Percentiles rank a stretch among this genome's conserved stretches.
Evolutionary conservation across 371 early-diverging fungal species (phyloP).

Genomic region (Rhizomucor pusillus): DNA sequence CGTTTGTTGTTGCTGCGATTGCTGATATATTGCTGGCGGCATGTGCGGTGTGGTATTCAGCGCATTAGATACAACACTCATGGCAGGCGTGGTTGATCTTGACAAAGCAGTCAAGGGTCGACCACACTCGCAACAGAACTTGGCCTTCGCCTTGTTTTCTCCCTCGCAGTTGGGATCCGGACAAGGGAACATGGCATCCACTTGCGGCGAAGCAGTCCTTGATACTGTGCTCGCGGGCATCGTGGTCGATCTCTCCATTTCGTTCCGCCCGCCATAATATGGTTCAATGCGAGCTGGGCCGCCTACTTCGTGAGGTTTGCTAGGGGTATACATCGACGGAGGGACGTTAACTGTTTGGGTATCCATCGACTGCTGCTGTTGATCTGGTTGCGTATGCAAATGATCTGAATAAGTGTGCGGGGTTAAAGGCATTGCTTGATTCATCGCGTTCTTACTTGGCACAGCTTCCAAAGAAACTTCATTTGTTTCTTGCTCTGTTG

Average conservation of each 20-base stretch:
- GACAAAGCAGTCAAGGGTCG: slow-evolving; percentile 48
- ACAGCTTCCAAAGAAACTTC: too few relatives aligned
- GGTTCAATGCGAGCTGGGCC: not conserved
- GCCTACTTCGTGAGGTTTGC: slow-evolving; percentile 1
- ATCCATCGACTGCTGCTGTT: slow-evolving; percentile 1
- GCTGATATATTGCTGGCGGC: not conserved
- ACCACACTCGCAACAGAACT: slow-evolving; percentile 77
- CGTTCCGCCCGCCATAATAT: not conserved
- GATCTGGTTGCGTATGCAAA: not conserved
- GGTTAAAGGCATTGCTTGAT: too few relatives aligned
- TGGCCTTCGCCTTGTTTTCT: slow-evolving; percentile 61
- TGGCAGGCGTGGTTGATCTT: slow-evolving; percentile 43
- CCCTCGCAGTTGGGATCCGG: slow-evolving; percentile 60
- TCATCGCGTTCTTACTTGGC: too few relatives aligned
- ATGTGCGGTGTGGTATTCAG: not conserved
- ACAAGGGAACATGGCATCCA: slow-evolving; percentile 43
- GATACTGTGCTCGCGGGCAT: slow-evolving; percentile 22
- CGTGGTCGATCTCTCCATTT: slow-evolving; percentile 12
- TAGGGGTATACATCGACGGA: slow-evolving; percentile 20
- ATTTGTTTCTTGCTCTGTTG: too few relatives aligned
- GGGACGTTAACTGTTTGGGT: slow-evolving; percentile 7
- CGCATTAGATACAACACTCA: not conserved
- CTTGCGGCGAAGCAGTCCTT: slow-evolving; percentile 19
- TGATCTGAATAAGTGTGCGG: not conserved
- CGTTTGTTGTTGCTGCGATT: slow-evolving; percentile 3